Conservation (phyloP, 768 basidiomycete species). For the Boletales sp. region DNA sequence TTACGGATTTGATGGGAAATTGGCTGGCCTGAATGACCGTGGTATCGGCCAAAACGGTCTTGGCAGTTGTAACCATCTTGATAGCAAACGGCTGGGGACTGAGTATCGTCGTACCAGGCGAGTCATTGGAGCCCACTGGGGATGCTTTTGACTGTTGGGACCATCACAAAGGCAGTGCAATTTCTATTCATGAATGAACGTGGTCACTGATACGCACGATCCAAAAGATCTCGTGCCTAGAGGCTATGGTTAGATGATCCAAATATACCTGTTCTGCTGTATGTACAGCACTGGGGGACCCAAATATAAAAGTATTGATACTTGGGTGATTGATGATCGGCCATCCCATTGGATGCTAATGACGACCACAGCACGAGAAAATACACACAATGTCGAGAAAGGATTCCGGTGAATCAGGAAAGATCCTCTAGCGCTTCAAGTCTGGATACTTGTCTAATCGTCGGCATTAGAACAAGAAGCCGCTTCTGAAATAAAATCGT, state of each 20-base stretch:
- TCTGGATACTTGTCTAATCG: conserved; percentile 43
- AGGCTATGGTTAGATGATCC: too few species aligned
- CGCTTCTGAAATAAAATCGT: neutral
- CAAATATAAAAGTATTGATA: neutral
- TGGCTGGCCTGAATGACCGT: conserved; percentile 8
- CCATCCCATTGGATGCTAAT: neutral
- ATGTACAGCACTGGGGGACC: neutral
- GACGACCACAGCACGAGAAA: conserved; percentile 7
- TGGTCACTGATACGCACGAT: too few species aligned
- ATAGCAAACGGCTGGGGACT: neutral
- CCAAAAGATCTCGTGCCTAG: too few species aligned
- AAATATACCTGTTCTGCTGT: too few species aligned
- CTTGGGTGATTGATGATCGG: neutral
- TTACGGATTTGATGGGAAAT: conserved; percentile 17
- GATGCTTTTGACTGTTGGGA: neutral
- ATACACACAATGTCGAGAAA: conserved; percentile 1
- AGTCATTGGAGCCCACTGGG: neutral
- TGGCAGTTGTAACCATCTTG: conserved; percentile 1
- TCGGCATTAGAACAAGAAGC: conserved; percentile 5
- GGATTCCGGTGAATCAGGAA: conserved; percentile 14
- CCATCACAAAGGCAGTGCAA: too few species aligned
- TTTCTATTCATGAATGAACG: too few species aligned
- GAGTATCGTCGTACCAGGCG: neutral
- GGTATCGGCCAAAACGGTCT: neutral
- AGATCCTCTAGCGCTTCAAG: conserved; percentile 46